These are phyloP conservation scores for Bombardia bombarda DNA, from an alignment of 495 filamentous ascomycete genomes.

Conservation along the genomic window DNA sequence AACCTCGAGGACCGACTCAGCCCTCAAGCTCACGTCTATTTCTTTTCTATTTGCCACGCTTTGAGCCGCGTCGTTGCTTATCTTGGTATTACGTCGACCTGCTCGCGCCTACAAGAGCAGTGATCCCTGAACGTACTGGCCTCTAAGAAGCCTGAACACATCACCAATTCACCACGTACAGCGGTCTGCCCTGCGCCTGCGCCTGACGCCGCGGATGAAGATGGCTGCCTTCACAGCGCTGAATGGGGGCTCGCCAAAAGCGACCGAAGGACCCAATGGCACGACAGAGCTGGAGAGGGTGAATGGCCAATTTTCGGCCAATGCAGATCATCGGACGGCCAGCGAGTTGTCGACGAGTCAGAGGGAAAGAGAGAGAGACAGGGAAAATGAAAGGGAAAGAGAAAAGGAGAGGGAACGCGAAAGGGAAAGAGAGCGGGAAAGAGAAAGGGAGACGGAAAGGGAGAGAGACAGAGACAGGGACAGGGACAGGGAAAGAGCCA, in stretches of 20 bases:
- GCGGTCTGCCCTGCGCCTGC: too few species aligned
- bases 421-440: not conserved
- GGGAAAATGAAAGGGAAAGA: not conserved
- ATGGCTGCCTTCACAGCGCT: conserved; percentile 42
- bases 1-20: too few species aligned
- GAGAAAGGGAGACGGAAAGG: not conserved
- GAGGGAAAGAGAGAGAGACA: conserved; percentile 10
- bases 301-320: conserved; percentile 10
- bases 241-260: conserved; percentile 38
- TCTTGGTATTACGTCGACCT: too few species aligned
- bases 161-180: too few species aligned
- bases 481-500: not conserved
- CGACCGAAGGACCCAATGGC: conserved; percentile 24
- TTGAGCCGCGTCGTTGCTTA: too few species aligned
- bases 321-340: conserved; percentile 22
- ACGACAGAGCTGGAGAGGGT: conserved; percentile 17
- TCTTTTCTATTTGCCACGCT: too few species aligned
- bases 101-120: too few species aligned
- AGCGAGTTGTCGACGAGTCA: conserved; percentile 21
- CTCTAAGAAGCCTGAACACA: too few species aligned
- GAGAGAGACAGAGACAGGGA: not conserved
- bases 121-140: too few species aligned
- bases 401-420: conserved; percentile 3
- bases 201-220: conserved; percentile 23
- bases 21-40: too few species aligned